These are phyloP conservation scores for Acer yangbiense DNA, from an alignment of 345 rosid species.

Conservation along the genomic window DNA sequence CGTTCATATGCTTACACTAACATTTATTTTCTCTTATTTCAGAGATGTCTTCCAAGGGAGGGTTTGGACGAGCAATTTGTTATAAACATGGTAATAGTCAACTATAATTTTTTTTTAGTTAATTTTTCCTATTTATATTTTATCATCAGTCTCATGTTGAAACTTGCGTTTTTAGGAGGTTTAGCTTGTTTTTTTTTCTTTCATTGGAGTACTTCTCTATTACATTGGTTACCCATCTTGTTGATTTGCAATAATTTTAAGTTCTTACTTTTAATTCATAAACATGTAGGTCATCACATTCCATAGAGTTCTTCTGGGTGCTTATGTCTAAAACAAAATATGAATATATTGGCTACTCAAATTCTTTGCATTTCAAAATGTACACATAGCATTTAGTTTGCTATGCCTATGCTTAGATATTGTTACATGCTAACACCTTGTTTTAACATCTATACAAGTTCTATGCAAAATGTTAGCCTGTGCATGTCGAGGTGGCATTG, in stretches of 20 bases:
- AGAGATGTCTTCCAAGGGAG: constrained; percentile 90
- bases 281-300: not conserved
- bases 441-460: too few relatives aligned
- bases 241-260: not conserved
- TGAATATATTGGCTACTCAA: too few relatives aligned
- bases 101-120: not conserved
- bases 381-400: too few relatives aligned
- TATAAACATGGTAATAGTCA: constrained; percentile 74
- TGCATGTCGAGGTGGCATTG: not conserved
- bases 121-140: not conserved
- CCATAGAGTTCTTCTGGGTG: not conserved
- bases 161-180: not conserved
- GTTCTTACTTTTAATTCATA: not conserved
- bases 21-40: constrained; percentile 22
- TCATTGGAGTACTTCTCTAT: not conserved
- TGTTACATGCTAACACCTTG: too few relatives aligned
- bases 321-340: not conserved
- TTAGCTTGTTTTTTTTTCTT: not conserved
- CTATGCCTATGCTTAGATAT: too few relatives aligned
- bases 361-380: too few relatives aligned
- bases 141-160: not conserved
- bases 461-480: not conserved
- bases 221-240: not conserved
- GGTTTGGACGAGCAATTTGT: constrained; percentile 86
- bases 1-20: constrained; percentile 18